These are phyloP conservation scores for Anthoceros angustus DNA, from an alignment of 225 moss, liverwort and hornwort species.

Conservation along the genomic window DNA sequence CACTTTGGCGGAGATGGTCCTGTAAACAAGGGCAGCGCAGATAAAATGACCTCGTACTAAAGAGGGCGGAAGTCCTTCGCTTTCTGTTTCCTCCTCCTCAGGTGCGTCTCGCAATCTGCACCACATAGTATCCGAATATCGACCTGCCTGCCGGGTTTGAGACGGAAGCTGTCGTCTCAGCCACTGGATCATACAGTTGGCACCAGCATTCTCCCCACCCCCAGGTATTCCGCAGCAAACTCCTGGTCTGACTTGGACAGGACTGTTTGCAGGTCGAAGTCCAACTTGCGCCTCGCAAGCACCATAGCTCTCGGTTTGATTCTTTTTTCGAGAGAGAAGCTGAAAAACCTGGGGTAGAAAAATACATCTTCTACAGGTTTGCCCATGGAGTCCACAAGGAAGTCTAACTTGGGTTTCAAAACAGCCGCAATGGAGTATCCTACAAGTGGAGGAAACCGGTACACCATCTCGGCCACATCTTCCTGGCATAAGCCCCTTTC, in stretches of 20 bases:
- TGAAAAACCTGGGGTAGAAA: slow-evolving; percentile 70
- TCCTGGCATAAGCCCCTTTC: slow-evolving; percentile 38
- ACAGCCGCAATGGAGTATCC: slow-evolving; percentile 71
- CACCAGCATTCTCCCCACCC: slow-evolving; percentile 53
- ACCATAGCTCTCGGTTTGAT: slow-evolving; percentile 79
- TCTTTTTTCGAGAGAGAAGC: slow-evolving; percentile 82
- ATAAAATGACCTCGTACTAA: too few relatives aligned
- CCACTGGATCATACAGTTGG: slow-evolving; percentile 9
- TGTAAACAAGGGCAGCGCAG: too few relatives aligned
- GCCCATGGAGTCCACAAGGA: slow-evolving; percentile 45
- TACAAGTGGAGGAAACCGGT: slow-evolving; percentile 69
- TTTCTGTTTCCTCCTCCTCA: too few relatives aligned
- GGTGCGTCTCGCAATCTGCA: too few relatives aligned
- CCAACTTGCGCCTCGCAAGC: slow-evolving; percentile 40
- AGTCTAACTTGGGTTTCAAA: slow-evolving; percentile 66
- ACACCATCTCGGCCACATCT: slow-evolving; percentile 60
- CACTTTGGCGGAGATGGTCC: too few relatives aligned
- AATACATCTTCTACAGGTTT: slow-evolving; percentile 57
- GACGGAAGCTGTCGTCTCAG: too few relatives aligned
- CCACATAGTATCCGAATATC: too few relatives aligned
- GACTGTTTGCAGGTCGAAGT: slow-evolving; percentile 63
- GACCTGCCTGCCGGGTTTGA: too few relatives aligned
- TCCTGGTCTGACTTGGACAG: slow-evolving; percentile 63
- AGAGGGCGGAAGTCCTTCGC: too few relatives aligned
- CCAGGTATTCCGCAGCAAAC: slow-evolving; percentile 73